Evolutionary conservation across 257 asterid genomes (phyloP).

Genomic region (Nyctanthes arbortristis): DNA sequence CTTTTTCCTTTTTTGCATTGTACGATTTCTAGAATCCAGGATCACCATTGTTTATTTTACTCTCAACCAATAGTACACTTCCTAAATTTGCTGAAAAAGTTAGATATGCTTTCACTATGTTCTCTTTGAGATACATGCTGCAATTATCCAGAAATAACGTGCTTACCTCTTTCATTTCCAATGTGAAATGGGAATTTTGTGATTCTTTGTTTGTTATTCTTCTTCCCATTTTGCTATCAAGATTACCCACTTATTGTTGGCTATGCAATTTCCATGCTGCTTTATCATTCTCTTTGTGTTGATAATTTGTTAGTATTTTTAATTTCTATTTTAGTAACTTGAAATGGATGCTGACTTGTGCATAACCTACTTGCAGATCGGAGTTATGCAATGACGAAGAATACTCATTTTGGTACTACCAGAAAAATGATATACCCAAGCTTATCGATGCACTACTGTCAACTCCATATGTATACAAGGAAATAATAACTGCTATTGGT

Average conservation of each 20-base stretch:
- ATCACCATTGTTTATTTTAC: neutral
- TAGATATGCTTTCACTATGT: slow-evolving; percentile 12
- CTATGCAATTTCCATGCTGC: neutral
- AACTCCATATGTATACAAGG: slow-evolving; percentile 35
- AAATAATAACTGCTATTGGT: slow-evolving; percentile 48
- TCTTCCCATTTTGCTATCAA: neutral
- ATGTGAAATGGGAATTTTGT: neutral
- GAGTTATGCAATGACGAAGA: slow-evolving; percentile 51
- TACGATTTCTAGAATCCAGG: slow-evolving; percentile 1
- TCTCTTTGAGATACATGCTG: slow-evolving; percentile 10
- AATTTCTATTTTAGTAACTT: neutral
- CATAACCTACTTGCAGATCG: slow-evolving; percentile 56
- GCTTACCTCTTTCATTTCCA: neutral
- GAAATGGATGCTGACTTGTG: slow-evolving; percentile 26
- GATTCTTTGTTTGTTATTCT: slow-evolving; percentile 10
- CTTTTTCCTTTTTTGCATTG: no score
- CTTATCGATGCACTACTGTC: slow-evolving; percentile 66
- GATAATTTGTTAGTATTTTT: neutral
- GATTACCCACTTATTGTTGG: neutral
- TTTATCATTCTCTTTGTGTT: slow-evolving; percentile 18
- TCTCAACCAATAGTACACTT: neutral
- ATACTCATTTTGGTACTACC: slow-evolving; percentile 56
- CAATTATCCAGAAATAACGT: slow-evolving; percentile 11
- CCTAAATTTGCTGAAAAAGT: slow-evolving; percentile 11
- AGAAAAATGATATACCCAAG: slow-evolving; percentile 53